A percentile compares a stretch with the other conserved stretches of the same genome.
phyloP scores from a whole-genome alignment of 164 flowering plant genomes.

The Umbilicus rupestris region DNA sequence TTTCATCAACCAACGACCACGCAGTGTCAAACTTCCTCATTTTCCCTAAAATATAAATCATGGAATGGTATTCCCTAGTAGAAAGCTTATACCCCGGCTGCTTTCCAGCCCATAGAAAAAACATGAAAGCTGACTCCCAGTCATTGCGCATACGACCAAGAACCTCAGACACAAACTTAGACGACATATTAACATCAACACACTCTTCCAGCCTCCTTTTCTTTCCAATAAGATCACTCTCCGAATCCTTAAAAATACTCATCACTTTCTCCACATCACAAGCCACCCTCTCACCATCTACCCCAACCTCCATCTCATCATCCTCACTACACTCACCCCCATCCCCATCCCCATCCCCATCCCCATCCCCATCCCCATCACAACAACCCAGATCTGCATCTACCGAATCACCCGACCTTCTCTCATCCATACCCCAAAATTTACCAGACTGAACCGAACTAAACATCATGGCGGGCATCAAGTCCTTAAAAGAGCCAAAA shows the following conservation, averaged over 20 bases:
- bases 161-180: conserved; percentile 52
- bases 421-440: background rate
- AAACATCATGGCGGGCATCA: background rate
- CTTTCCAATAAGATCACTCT: conserved; percentile 20
- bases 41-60: conserved; percentile 71
- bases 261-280: conserved; percentile 20
- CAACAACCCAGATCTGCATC: conserved; percentile 5
- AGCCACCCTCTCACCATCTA: conserved; percentile 20
- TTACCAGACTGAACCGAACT: background rate
- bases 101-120: conserved; percentile 80
- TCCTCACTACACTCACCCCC: conserved; percentile 14
- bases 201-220: conserved; percentile 41
- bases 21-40: conserved; percentile 77
- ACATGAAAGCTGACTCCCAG: conserved; percentile 67
- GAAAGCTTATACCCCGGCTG: conserved; percentile 51
- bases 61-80: conserved; percentile 50
- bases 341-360: conserved; percentile 5
- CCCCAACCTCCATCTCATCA: conserved; percentile 11
- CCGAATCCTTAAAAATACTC: conserved; percentile 21
- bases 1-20: conserved; percentile 73
- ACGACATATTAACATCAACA: conserved; percentile 22
- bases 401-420: background rate
- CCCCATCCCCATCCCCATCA: no score
- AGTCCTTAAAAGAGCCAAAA: background rate
- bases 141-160: conserved; percentile 57